A percentile compares a stretch with the other conserved stretches of the same genome.
Conservation (phyloP, 495 filamentous ascomycete species). For the Podospora fimiseda region DNA sequence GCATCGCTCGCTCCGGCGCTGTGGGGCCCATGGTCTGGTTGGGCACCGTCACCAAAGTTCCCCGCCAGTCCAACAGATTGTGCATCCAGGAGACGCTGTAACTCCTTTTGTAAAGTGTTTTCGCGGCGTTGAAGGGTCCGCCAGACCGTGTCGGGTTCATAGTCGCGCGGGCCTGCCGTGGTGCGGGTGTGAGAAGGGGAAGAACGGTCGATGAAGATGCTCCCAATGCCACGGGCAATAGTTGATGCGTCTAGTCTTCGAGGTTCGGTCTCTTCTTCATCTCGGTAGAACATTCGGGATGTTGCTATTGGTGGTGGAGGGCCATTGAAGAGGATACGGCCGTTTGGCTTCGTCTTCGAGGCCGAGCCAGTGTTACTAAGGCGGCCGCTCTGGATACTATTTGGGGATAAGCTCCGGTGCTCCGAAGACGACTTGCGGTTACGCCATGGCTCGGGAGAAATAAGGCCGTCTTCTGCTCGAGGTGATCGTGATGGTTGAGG, state of each 20-base stretch:
- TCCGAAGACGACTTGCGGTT: neutral
- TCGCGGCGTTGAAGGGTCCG: constrained; percentile 41
- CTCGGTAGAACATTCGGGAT: constrained; percentile 24
- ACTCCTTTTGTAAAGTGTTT: constrained; percentile 60
- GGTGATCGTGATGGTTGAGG: constrained; percentile 37
- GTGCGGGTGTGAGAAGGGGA: constrained; percentile 1
- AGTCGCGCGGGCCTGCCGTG: constrained; percentile 8
- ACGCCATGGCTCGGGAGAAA: constrained; percentile 10
- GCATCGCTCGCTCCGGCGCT: constrained; percentile 27
- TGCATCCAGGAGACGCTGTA: constrained; percentile 77
- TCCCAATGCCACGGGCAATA: constrained; percentile 23
- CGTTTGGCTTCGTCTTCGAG: constrained; percentile 17
- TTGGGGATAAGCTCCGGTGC: constrained; percentile 10
- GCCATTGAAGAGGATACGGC: constrained; percentile 25
- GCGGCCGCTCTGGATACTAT: constrained; percentile 12
- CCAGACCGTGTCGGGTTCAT: constrained; percentile 31
- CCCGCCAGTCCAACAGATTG: constrained; percentile 66
- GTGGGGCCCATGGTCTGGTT: constrained; percentile 1
- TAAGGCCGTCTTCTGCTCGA: constrained; percentile 30
- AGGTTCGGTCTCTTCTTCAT: constrained; percentile 23
- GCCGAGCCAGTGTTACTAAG: constrained; percentile 15
- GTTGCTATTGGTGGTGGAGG: constrained; percentile 30
- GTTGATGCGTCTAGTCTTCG: constrained; percentile 8
- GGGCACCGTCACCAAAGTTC: constrained; percentile 18
- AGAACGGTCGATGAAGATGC: constrained; percentile 27